Evolutionary conservation across 768 basidiomycete species (phyloP), one percentile per base, ranked within the genome.

Genomic region (Artomyces pyxidatus): DNA sequence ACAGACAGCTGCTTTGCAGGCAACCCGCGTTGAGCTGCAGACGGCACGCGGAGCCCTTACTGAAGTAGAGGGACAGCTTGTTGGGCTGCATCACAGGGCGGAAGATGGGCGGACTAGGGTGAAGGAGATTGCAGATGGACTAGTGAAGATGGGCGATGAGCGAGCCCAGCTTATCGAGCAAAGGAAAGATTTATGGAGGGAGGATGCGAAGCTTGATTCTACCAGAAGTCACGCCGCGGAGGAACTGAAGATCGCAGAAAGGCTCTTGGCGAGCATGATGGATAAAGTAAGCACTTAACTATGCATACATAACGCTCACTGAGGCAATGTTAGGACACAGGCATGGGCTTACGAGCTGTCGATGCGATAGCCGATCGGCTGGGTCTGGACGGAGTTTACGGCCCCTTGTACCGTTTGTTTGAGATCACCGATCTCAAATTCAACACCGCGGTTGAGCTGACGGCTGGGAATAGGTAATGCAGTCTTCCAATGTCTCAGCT

Each of bases 141-240:
- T 83, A 16, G 65, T 66, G 0, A 61, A 62, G 49, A 63, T 89
- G 42, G 88, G 82, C 64, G 83, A 86, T 48, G 70, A 85, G 59
- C 76, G 84, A 54, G 74, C 72, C 22, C 83, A 80, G 44, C 67
- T 85, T 61, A 75, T 69, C 38, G 95, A 98, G 66, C 76, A 80
- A 63, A 71, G 92, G 58, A 96, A 95, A 74, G 92, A 95, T 45
- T 64, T 91, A 27, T 97, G 96, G 95, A 75, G 94, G 57, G 92
- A 95, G 64, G 95, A 98, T 53, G 84, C 89, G 0, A 95, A 89
- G 64, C 67, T 96, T 37, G 81, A 85, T 54, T 84, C 83, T 49
- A 72, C 85, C 14, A 81, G 90, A 2, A 75, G 74, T 28, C 78
- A 89, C 46, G 91, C 89, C 2, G 73, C 73, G 11, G 86, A 90